Conservation (phyloP, 192 early-diverging fungal genomes). For the Ramicandelaber brevisporus region DNA sequence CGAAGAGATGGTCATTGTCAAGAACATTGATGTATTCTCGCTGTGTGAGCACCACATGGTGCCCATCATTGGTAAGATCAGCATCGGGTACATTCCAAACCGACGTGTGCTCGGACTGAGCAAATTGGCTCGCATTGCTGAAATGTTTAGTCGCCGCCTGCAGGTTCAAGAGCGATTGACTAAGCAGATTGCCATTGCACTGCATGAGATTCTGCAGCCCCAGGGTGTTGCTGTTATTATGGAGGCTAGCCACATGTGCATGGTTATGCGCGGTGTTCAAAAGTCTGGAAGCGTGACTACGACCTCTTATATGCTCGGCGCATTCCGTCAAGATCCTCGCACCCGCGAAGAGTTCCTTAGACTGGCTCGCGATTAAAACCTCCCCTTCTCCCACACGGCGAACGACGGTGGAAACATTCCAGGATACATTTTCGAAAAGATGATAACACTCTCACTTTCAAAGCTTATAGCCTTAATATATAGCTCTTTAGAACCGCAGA, state of each 20-base stretch:
- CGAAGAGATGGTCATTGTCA: conserved; percentile 99
- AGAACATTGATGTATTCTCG: conserved; percentile 84
- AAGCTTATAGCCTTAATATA: too few species aligned
- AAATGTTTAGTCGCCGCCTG: conserved; percentile 88
- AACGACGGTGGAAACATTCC: too few species aligned
- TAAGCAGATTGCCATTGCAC: conserved; percentile 80
- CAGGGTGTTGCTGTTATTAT: conserved; percentile 94
- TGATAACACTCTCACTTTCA: too few species aligned
- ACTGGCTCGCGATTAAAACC: too few species aligned
- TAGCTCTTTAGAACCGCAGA: too few species aligned
- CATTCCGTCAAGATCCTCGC: conserved; percentile 70
- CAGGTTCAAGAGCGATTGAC: conserved; percentile 97
- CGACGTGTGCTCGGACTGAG: conserved; percentile 80
- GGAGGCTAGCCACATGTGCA: conserved; percentile 90
- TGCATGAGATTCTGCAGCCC: conserved; percentile 79
- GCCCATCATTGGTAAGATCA: conserved; percentile 91
- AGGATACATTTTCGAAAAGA: too few species aligned
- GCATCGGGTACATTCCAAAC: conserved; percentile 93
- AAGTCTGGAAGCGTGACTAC: conserved; percentile 90
- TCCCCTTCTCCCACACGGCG: too few species aligned
- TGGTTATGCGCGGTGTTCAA: conserved; percentile 93
- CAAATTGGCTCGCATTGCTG: conserved; percentile 96
- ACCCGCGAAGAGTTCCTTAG: conserved; percentile 96
- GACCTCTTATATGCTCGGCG: conserved; percentile 86
- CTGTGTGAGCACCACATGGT: conserved; percentile 98